Conservation (phyloP, 768 basidiomycete genomes). For the Boletus reticulatus region DNA sequence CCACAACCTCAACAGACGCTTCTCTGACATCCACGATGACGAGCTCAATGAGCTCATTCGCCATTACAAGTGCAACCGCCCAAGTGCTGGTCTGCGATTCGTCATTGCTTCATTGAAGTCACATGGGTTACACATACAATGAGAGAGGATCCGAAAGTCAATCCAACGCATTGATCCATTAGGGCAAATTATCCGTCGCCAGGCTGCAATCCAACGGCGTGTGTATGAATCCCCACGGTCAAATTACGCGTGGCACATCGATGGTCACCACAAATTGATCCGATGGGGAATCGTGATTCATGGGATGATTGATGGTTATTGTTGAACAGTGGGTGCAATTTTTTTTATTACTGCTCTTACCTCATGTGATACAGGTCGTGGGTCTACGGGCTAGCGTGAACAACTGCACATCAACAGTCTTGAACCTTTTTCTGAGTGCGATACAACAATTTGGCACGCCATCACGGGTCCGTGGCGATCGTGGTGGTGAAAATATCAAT, state of each 20-base stretch:
- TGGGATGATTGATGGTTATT: conserved; percentile 28
- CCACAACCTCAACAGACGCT: neutral
- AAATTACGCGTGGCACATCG: conserved; percentile 25
- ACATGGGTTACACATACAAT: conserved; percentile 16
- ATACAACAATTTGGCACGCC: conserved; percentile 15
- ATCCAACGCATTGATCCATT: conserved; percentile 12
- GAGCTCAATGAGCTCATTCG: neutral
- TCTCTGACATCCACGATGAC: neutral
- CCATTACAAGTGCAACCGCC: conserved; percentile 10
- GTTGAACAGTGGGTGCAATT: conserved; percentile 22
- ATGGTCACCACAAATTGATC: conserved; percentile 27
- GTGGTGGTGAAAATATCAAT: conserved; percentile 29
- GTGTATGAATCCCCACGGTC: conserved; percentile 8
- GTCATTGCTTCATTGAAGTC: conserved; percentile 10
- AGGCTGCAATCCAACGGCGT: neutral
- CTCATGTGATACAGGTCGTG: conserved; percentile 10
- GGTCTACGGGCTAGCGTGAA: conserved; percentile 22
- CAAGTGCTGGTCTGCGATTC: conserved; percentile 17
- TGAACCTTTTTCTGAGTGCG: conserved; percentile 20
- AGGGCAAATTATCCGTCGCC: neutral
- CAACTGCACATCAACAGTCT: conserved; percentile 26
- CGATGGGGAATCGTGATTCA: conserved; percentile 24
- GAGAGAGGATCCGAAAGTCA: neutral
- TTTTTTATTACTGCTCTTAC: neutral
- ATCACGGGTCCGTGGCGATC: conserved; percentile 26